phyloP scores from a whole-genome alignment of 805 yeast genomes.

The Teunomyces panamensis region DNA sequence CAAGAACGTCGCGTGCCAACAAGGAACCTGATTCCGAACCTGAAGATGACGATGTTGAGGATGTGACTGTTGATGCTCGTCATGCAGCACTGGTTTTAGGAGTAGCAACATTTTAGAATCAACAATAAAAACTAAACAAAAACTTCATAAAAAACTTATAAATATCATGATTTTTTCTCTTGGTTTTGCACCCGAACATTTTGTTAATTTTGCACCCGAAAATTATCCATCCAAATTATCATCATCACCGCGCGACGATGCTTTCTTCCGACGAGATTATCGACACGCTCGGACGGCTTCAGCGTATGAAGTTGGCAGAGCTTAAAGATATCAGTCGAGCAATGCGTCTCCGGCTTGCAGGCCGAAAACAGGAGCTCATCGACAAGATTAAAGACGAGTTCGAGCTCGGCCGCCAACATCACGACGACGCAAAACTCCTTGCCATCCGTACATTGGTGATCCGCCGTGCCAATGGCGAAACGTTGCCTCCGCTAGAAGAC shows the following conservation, averaged over 20 bases:
- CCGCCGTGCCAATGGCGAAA: constrained; percentile 31
- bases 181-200: too few species aligned
- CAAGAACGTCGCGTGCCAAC: constrained; percentile 38
- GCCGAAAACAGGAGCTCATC: constrained; percentile 60
- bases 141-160: not conserved
- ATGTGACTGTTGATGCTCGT: constrained; percentile 59
- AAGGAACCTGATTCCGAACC: constrained; percentile 23
- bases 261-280: constrained; percentile 13
- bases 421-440: constrained; percentile 41
- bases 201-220: too few species aligned
- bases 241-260: not conserved
- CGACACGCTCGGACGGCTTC: constrained; percentile 28
- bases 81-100: constrained; percentile 83
- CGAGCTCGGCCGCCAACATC: constrained; percentile 32
- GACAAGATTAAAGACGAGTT: constrained; percentile 51
- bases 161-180: too few species aligned
- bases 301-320: constrained; percentile 46
- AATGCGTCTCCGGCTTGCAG: constrained; percentile 48
- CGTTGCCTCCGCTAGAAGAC: constrained; percentile 36
- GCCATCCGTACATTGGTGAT: constrained; percentile 45
- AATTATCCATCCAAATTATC: too few species aligned
- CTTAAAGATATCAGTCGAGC: constrained; percentile 53
- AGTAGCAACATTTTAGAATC: constrained; percentile 57
- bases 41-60: constrained; percentile 15
- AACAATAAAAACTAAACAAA: not conserved